Evolutionary conservation across 2,329 filamentous ascomycete species (phyloP).

Genomic region (Byssothecium circinans): DNA sequence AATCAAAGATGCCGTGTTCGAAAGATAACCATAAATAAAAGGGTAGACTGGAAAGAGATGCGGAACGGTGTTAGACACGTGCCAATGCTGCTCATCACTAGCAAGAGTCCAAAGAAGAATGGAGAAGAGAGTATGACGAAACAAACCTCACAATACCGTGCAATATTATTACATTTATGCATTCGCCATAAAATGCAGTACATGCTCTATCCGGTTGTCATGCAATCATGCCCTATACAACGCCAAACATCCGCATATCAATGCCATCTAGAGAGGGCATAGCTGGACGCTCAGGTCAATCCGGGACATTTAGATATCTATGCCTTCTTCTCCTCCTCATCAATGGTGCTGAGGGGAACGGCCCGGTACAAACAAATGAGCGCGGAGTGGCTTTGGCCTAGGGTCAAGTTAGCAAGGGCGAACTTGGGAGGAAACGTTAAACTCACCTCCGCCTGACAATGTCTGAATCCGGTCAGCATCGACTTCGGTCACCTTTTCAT

Average conservation of each 20-base stretch:
- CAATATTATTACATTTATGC: slow-evolving; percentile 1
- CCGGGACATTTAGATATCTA: slow-evolving; percentile 10
- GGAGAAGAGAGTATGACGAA: background rate
- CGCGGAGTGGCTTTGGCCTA: slow-evolving; percentile 75
- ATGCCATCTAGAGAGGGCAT: slow-evolving; percentile 11
- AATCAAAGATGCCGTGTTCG: too few relatives aligned
- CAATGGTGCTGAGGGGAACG: slow-evolving; percentile 66
- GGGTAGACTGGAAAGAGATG: too few relatives aligned
- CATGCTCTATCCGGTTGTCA: slow-evolving; percentile 13
- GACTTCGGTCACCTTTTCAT: slow-evolving; percentile 94
- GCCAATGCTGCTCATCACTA: too few relatives aligned
- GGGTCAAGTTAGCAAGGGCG: slow-evolving; percentile 17
- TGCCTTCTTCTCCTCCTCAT: slow-evolving; percentile 46
- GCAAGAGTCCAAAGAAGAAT: background rate
- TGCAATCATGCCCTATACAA: slow-evolving; percentile 31
- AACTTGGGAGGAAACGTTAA: slow-evolving; percentile 1
- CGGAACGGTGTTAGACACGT: too few relatives aligned
- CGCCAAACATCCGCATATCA: slow-evolving; percentile 22
- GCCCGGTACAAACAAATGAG: slow-evolving; percentile 79
- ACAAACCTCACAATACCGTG: background rate
- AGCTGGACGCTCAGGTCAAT: slow-evolving; percentile 2
- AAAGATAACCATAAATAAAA: too few relatives aligned
- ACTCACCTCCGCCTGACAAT: slow-evolving; percentile 79
- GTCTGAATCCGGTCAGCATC: slow-evolving; percentile 87
- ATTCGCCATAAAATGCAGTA: background rate